Evolutionary conservation across 345 rosid genomes (phyloP), one percentile per base, ranked within the genome.

Genomic region (Limnanthes douglasii): DNA sequence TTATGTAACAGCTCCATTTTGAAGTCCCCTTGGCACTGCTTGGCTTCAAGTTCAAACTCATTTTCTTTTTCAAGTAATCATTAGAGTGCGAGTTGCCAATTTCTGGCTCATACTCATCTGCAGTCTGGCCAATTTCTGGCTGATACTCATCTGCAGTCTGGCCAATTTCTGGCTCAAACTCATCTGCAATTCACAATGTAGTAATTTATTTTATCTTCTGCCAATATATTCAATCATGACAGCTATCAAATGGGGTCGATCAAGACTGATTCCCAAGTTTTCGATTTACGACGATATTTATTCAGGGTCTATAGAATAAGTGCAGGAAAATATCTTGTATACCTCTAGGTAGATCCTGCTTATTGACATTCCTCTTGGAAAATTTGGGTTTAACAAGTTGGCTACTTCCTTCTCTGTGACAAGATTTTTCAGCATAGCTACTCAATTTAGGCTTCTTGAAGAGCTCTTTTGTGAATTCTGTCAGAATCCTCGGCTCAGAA

Each of bases 361-460:
- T 43, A 11, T 3, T 23, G 39, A 9, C 2, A 40, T 23, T 60
- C 26, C 59, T 34, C 29, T 50, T 46, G 1, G 68, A 35, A 43
- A 57, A 64, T 21, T 21, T 37, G 11, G 78, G 69, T 21, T 45
- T 54, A 48, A 48, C 45, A 13, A 46, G 38, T 6, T 43, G 21
- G 21, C 22, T 30, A 25, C 42, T 21, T 9, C 31, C 27, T 19
- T 21, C 16, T 8, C 24, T 21, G 9, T 15, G 21, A 6, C 34
- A 18, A 11, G 44, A 48, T 3, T 39, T 2, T 2, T 4, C 31
- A 8, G 4, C 23, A 24, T 42, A 15, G 16, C 37, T 55, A 18
- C 18, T 71, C 38, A 68, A 46, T 54, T 61, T 77, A n/a, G 76
- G 59, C 30, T 41, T 86, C 50, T 80, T 74, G 31, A 68, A 62